Base-by-base conservation (phyloP, 495 filamentous ascomycete genomes). In the Aspergillus carlsbadensis region DNA sequence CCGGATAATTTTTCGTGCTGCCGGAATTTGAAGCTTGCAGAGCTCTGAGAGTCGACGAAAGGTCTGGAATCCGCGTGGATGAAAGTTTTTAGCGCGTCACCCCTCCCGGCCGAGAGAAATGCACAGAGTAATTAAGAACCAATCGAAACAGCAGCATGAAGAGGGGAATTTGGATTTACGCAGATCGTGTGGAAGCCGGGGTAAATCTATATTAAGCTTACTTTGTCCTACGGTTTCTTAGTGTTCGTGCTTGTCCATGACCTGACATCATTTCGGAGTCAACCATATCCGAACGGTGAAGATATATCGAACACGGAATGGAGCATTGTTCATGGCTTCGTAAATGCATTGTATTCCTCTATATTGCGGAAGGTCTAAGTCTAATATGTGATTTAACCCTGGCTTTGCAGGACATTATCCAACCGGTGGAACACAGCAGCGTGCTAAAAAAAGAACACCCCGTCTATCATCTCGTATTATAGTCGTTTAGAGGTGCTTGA, bases 401-500 rank as follows among this genome's bases (percentile, higher is more conserved):
- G 56, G 39, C 50, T 54, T 51, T 34, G 41, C 56, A 60, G 58
- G 59, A 48, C 54, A 50, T 62, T 63, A 58, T 22, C 54, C 45
- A 58, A 58, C 60, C 10, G 43, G 24, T 42, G 37, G 56, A 62
- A 59, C 35, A 35, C 42, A 52, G 40, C 40, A 52, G 51, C 52
- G 47, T 39, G 57, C 60, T 55, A 63, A 59, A 44, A 49, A 24
- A 18, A 51, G n/a, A 55, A 60, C 49, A 22, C 43, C 54, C 50
- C 37, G 40, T 62, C 54, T 52, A 48, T 52, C 41, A 20, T 54
- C 26, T 48, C 34, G n/a, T 15, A 37, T 59, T 37, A n/a, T n/a
- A 36, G 33, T 48, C 37, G 49, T 62, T 70, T 78, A 91, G 46
- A 91, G 78, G 72, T 84, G 84, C 37, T 86, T 79, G 58, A 90